These are phyloP conservation scores for Komagataella pseudopastoris DNA, from an alignment of 805 yeast genomes.

Conservation along the genomic window DNA sequence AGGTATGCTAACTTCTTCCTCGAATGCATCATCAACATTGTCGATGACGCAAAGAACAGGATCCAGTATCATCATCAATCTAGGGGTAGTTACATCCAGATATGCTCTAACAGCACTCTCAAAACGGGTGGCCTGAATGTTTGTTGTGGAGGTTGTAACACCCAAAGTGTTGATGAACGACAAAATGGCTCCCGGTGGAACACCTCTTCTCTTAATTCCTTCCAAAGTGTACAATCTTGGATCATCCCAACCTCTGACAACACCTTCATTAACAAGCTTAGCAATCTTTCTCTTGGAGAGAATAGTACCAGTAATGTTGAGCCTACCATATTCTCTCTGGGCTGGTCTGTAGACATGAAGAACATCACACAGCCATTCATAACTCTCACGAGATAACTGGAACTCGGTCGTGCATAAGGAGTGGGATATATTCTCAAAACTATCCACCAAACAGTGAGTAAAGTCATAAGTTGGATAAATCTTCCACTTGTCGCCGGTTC, in stretches of 20 bases:
- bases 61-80: constrained; percentile 84
- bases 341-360: constrained; percentile 95
- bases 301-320: constrained; percentile 88
- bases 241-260: constrained; percentile 96
- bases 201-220: constrained; percentile 91
- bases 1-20: constrained; percentile 64
- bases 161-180: constrained; percentile 91
- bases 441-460: constrained; percentile 98
- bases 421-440: constrained; percentile 90
- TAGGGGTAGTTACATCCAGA: constrained; percentile 83
- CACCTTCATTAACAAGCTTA: constrained; percentile 65
- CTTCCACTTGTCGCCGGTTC: constrained; percentile 96
- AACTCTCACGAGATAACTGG: constrained; percentile 80
- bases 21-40: constrained; percentile 64
- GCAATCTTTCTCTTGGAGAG: constrained; percentile 94
- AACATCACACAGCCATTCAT: constrained; percentile 97
- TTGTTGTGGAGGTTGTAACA: constrained; percentile 87
- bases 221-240: constrained; percentile 93
- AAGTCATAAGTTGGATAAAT: constrained; percentile 98
- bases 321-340: constrained; percentile 96
- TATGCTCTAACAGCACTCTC: constrained; percentile 81
- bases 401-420: constrained; percentile 96
- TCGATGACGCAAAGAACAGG: constrained; percentile 79
- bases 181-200: constrained; percentile 96
- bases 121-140: constrained; percentile 81